Evolutionary conservation across 805 yeast genomes (phyloP), one percentile per base, ranked within the genome.

Genomic region (Candida oleophila): DNA sequence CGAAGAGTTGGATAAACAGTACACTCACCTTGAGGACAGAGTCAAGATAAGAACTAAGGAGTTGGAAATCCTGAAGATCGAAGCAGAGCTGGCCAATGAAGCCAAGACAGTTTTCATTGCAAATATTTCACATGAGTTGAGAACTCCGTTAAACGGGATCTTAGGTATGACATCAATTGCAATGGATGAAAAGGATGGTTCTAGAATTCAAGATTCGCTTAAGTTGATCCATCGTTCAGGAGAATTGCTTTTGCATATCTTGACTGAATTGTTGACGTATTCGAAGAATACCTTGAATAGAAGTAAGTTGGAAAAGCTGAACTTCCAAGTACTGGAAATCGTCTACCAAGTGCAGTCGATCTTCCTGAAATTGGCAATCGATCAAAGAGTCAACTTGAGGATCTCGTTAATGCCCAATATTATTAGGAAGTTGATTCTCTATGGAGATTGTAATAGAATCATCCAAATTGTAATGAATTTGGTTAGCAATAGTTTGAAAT

Each of bases 141-240:
- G 98, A 55, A 94, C 98, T 0, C 99, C 99, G 1, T 72, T 94
- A 51, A 94, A 94, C 64, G 99, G 99, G 61, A 94, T 94, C 37
- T 70, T 94, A 45, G 98, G 98, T 52, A 88, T 92, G 91, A 88
- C 97, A 0, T 87, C 96, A 2, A 86, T 92, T 47, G 91, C 96
- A 4, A 82, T 90, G 87, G 94, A 87, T 18, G 98, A 94, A 61
- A 74, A 73, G 22, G 92, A 88, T 54, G 74, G 75, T 3, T 65
- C 72, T 12, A 81, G 83, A 53, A 82, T 90, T 12, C 85, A 86
- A 56, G 83, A 84, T 42, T 84, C 91, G 15, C 69, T 91, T 55
- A 87, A 86, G 51, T 77, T 92, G 44, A 91, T 92, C 44, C 89
- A 87, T 66, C 78, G 96, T 59, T 86, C 95, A 22, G 99, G 99